Evolutionary conservation across 148 eudicot genomes (phyloP).

Genomic region (Linanthus parryae): DNA sequence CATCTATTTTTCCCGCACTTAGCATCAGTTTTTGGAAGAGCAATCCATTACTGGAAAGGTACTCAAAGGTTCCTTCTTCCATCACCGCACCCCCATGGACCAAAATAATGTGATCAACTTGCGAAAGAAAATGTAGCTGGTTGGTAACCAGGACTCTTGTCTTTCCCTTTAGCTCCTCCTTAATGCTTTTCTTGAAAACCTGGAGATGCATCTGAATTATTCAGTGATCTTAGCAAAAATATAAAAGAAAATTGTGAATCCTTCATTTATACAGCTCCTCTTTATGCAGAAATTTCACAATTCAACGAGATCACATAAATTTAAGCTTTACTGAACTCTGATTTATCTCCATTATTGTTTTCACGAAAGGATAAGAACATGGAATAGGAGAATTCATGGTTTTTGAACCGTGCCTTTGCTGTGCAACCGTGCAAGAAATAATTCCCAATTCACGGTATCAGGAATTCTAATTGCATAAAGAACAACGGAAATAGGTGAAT

Average conservation of each 20-base stretch:
- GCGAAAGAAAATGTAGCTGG: constrained; percentile 86
- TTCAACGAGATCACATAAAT: not conserved
- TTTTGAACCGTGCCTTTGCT: no score
- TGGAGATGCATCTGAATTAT: no score
- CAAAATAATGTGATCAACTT: constrained; percentile 71
- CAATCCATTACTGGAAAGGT: constrained; percentile 60
- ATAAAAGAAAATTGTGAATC: no score
- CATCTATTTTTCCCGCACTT: constrained; percentile 95
- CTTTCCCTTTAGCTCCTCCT: constrained; percentile 67
- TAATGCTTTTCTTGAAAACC: constrained; percentile 90
- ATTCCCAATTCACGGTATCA: no score
- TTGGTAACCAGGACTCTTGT: constrained; percentile 86
- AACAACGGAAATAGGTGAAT: not conserved
- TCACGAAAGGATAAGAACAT: no score
- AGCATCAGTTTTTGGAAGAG: constrained; percentile 84
- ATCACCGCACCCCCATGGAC: constrained; percentile 74
- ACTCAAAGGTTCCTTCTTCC: constrained; percentile 87
- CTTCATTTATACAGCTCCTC: no score
- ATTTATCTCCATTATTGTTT: no score
- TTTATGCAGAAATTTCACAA: not conserved
- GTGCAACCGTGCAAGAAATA: no score
- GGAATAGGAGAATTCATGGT: no score
- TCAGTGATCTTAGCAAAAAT: no score
- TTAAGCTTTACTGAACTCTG: not conserved
- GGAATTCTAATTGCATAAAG: no score